phyloP scores from a whole-genome alignment of 139 green algal genomes.

The Choricystis sp. region DNA sequence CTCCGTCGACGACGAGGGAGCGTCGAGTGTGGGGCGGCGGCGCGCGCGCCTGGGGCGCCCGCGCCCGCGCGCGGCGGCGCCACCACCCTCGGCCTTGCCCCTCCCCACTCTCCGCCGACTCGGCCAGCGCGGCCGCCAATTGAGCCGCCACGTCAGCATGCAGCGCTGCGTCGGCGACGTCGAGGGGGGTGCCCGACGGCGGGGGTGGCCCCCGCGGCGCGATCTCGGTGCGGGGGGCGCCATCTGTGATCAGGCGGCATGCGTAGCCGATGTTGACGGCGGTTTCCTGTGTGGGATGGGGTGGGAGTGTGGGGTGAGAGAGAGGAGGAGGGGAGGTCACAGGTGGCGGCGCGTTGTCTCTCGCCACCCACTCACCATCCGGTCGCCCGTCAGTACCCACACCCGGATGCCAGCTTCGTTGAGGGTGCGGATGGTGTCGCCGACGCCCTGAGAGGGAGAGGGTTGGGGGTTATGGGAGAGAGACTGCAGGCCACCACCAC shows the following conservation, averaged over 20 bases:
- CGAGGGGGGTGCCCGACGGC: background rate
- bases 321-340: no score
- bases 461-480: background rate
- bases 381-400: slow-evolving; percentile 53
- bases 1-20: background rate
- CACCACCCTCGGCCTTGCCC: no score
- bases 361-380: no score
- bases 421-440: slow-evolving; percentile 6
- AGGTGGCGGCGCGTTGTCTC: no score
- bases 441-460: background rate
- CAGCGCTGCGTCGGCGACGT: background rate
- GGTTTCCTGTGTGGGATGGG: slow-evolving; percentile 25
- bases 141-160: background rate
- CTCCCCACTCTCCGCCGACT: background rate
- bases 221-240: slow-evolving; percentile 2
- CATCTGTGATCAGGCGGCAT: slow-evolving; percentile 32
- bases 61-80: no score
- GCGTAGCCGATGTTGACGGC: slow-evolving; percentile 49
- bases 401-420: slow-evolving; percentile 29
- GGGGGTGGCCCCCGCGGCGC: background rate
- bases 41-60: no score
- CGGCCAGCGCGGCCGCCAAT: background rate
- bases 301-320: no score
- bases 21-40: background rate
- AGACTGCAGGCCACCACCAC: background rate